phyloP scores from a whole-genome alignment of 305 asterid species.

The Fraxinus latifolia region DNA sequence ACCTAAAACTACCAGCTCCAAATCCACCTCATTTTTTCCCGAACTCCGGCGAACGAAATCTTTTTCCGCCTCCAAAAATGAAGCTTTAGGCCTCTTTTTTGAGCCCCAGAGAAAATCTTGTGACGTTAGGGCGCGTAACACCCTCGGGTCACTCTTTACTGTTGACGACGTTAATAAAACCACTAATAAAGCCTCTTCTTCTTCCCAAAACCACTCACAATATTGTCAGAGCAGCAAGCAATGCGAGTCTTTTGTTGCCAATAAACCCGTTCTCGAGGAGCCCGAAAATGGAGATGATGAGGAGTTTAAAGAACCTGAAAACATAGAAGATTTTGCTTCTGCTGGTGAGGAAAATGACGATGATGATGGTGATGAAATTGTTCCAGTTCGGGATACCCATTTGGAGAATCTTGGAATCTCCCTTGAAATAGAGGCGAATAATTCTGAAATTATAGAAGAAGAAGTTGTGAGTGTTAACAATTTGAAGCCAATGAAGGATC shows the following conservation, averaged over 20 bases:
- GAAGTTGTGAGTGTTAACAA: conserved; percentile 30
- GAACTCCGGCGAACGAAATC: conserved; percentile 89
- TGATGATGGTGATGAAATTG: conserved; percentile 34
- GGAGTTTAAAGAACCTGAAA: conserved; percentile 20
- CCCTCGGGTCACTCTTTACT: conserved; percentile 64
- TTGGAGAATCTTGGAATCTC: conserved; percentile 27
- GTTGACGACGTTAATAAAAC: conserved; percentile 46
- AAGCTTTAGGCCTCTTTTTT: conserved; percentile 53
- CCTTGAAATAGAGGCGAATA: conserved; percentile 35
- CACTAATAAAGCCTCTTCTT: conserved; percentile 23
- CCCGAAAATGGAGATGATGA: conserved; percentile 42
- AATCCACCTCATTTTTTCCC: conserved; percentile 50
- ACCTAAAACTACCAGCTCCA: conserved; percentile 37
- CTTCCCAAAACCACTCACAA: conserved; percentile 28
- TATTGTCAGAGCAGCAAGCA: conserved; percentile 22
- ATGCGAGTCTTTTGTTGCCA: conserved; percentile 34
- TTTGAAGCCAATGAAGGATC: conserved; percentile 76
- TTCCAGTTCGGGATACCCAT: conserved; percentile 27
- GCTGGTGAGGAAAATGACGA: conserved; percentile 23
- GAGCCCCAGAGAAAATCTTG: conserved; percentile 96
- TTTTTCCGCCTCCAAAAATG: conserved; percentile 84
- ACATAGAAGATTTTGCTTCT: conserved; percentile 22
- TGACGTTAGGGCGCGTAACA: conserved; percentile 76
- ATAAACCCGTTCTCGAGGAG: conserved; percentile 55
- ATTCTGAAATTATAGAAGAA: conserved; percentile 63